Evolutionary conservation across 225 moss, liverwort and hornwort genomes (phyloP).

Genomic region (Anthoceros angustus): DNA sequence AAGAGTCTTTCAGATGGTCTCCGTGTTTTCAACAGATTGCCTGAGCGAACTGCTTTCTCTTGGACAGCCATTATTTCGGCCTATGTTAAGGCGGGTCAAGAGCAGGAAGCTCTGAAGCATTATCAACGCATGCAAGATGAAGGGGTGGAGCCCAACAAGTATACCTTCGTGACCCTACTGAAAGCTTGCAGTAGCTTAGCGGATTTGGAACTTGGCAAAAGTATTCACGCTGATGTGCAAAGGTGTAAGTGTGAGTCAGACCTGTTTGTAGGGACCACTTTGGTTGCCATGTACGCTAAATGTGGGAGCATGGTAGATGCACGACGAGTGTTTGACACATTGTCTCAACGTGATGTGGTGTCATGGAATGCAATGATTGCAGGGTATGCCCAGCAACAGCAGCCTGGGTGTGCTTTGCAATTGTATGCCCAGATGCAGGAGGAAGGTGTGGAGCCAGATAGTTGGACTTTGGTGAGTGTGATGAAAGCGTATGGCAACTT

Average conservation of each 20-base stretch:
- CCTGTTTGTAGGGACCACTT: background rate
- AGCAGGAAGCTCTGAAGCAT: background rate
- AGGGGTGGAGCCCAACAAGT: constrained; percentile 2
- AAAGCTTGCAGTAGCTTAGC: background rate
- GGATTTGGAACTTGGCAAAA: background rate
- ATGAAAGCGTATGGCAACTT: no score
- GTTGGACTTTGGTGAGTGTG: no score
- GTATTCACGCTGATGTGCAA: background rate
- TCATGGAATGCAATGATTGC: no score
- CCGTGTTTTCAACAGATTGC: background rate
- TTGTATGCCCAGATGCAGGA: no score
- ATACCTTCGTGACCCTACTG: background rate
- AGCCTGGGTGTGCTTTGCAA: no score
- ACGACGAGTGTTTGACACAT: no score
- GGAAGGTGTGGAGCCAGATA: no score
- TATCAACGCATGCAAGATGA: background rate
- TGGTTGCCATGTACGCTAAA: background rate
- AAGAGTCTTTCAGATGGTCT: background rate
- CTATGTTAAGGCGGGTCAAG: constrained; percentile 1
- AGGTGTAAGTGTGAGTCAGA: background rate
- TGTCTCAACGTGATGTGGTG: no score
- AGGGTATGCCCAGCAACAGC: no score
- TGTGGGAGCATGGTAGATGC: background rate
- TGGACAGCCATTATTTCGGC: background rate
- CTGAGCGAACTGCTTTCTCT: background rate